Conservation (phyloP, 2,329 filamentous ascomycete species). For the Xylaria sp. region DNA sequence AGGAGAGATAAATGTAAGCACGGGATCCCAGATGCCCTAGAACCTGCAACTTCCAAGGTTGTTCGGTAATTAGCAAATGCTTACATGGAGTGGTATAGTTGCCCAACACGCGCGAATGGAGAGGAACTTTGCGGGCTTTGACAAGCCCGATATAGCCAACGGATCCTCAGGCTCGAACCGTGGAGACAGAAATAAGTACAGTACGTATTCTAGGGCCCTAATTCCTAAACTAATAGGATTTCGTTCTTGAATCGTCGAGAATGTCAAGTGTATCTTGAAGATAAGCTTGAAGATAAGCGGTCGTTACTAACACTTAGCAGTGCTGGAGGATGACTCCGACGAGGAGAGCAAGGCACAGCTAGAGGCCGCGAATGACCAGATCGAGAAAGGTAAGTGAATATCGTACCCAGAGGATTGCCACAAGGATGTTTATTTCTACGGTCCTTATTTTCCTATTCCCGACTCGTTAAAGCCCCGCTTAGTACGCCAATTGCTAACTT, state of each 20-base stretch:
- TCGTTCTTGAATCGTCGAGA: not conserved
- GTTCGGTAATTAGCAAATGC: not conserved
- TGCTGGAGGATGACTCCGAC: constrained; percentile 43
- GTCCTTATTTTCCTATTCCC: not conserved
- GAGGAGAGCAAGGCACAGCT: constrained; percentile 59
- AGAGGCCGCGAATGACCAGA: constrained; percentile 69
- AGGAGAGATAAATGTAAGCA: constrained; percentile 62
- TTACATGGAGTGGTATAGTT: constrained; percentile 27
- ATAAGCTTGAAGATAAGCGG: not conserved
- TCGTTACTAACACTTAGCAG: constrained; percentile 23
- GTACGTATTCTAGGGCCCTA: constrained; percentile 19
- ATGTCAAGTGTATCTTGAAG: not conserved
- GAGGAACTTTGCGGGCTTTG: constrained; percentile 58
- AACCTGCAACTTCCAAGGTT: not conserved
- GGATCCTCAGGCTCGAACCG: constrained; percentile 53
- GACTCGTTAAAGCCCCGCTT: not conserved
- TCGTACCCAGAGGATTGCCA: not conserved
- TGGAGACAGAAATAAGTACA: constrained; percentile 76
- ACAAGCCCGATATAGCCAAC: constrained; percentile 37
- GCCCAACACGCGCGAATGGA: constrained; percentile 65
- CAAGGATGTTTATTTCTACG: not conserved
- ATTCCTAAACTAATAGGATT: not conserved
- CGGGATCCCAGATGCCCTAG: not conserved
- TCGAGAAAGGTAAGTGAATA: constrained; percentile 60
- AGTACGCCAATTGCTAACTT: constrained; percentile 18